Evolutionary conservation across 208 protist genomes (phyloP), one percentile per base, ranked within the genome.

Genomic region (Trypanosoma melophagium): DNA sequence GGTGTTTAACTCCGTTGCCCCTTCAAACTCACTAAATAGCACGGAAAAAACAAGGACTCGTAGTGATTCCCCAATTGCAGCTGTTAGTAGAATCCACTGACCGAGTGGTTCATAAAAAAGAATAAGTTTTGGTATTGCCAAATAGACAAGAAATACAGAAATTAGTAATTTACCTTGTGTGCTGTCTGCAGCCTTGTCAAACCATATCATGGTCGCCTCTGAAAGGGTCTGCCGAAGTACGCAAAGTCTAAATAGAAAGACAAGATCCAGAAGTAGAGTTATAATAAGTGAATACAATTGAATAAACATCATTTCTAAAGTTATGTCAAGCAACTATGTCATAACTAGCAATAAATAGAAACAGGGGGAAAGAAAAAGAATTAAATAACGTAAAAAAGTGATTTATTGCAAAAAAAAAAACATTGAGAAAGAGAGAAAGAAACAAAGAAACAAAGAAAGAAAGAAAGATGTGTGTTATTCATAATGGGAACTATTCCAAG

Each of bases 261-360:
- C 19, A 50, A 65, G 19, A 49, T 63, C 71, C 45, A 62, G 22
- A 38, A 57, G 17, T 19, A 69, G 2, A 44, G 45, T 52, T 13
- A 89, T 57, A 2, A 63, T 75, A 8, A 60, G 42, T 8, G 83
- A 82, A 65, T 89, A 92, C 72, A 75, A 83, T 69, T 86, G 83
- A 17, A 86, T 56, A 38, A 82, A 79, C 8, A 73, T 25, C 74
- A 86, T 84, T 13, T 35, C 17, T 22, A n/a, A 0, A 62, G 16
- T n/a, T 19, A 17, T 24, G 16, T 17, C 45, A 2, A 24, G 60
- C 50, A 21, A 5, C 31, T 13, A 57, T 19, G 67, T 2, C 19
- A 68, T 35, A 35, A 35, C 28, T 7, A 35, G 28, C 1, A 35
- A 35, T 7, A 35, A 7, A 35, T 7, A 35, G 28, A 35, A 35